These are phyloP conservation scores for Hanseniaspora guilliermondii DNA, from an alignment of 805 yeast species.

Conservation along the genomic window DNA sequence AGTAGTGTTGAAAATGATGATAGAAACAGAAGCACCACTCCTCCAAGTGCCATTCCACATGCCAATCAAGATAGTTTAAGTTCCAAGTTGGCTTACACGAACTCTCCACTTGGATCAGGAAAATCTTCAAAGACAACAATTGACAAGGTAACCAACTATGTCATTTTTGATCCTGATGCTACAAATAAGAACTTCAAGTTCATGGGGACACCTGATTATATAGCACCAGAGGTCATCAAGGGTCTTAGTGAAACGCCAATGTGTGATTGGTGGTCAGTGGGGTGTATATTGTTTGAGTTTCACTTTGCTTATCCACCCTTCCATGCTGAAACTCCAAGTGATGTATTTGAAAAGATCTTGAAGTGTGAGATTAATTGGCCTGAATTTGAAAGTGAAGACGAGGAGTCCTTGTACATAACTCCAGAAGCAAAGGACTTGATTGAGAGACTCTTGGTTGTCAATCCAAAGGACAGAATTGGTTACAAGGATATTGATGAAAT, in stretches of 20 bases:
- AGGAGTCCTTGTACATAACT: constrained; percentile 44
- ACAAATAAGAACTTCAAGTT: constrained; percentile 46
- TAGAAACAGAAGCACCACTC: constrained; percentile 12
- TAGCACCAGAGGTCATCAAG: constrained; percentile 89
- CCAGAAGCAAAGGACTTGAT: constrained; percentile 68
- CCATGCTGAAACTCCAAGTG: constrained; percentile 65
- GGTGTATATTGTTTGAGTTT: constrained; percentile 88
- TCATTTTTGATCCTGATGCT: constrained; percentile 62
- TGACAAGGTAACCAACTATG: constrained; percentile 32
- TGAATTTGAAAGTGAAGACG: constrained; percentile 36
- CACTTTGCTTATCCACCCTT: constrained; percentile 91
- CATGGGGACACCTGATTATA: constrained; percentile 95
- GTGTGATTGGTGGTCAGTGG: constrained; percentile 85
- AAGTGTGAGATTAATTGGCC: constrained; percentile 79
- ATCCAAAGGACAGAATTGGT: constrained; percentile 63
- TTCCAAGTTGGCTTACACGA: constrained; percentile 25
- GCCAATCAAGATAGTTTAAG: constrained; percentile 25
- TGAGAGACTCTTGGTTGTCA: constrained; percentile 43
- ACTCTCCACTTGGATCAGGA: neutral
- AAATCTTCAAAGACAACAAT: neutral
- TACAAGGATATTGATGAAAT: constrained; percentile 69
- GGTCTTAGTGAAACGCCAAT: constrained; percentile 73
- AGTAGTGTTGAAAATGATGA: neutral
- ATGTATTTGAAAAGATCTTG: constrained; percentile 72
- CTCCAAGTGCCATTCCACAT: constrained; percentile 10